Conservation (phyloP, 1,284 basidiomycete genomes). For the Ganoderma resinaceum region DNA sequence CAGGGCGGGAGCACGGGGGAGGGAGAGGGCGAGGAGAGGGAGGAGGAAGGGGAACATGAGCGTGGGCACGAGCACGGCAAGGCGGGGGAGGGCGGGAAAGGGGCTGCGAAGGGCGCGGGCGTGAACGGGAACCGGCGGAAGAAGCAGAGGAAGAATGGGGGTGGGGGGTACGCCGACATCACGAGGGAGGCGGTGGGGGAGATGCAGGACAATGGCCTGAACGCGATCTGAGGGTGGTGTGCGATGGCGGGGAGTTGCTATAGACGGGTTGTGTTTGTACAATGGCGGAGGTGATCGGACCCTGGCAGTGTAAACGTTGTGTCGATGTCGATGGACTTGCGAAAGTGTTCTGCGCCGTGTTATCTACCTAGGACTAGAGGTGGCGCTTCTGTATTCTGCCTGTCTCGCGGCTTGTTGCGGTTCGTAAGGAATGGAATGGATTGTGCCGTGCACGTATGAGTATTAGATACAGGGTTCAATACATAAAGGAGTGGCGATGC, state of each 20-base stretch:
- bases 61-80: neutral
- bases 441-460: neutral
- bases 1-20: neutral
- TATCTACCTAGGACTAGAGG: neutral
- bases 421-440: neutral
- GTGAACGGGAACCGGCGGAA: neutral
- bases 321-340: neutral
- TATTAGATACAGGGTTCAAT: neutral
- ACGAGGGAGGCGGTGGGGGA: neutral
- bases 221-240: neutral
- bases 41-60: neutral
- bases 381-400: neutral
- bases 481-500: neutral
- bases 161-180: neutral
- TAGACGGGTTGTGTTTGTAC: too few relatives aligned
- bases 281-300: neutral
- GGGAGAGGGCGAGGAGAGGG: neutral
- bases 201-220: constrained; percentile 6
- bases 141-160: neutral
- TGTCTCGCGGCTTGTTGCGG: neutral
- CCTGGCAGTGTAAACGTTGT: neutral
- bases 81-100: neutral
- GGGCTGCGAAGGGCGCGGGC: neutral
- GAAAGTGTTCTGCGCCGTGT: neutral
- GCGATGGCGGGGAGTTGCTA: neutral